phyloP scores from a whole-genome alignment of 192 early-diverging fungal species.

The Pecoramyces ruminantium region DNA sequence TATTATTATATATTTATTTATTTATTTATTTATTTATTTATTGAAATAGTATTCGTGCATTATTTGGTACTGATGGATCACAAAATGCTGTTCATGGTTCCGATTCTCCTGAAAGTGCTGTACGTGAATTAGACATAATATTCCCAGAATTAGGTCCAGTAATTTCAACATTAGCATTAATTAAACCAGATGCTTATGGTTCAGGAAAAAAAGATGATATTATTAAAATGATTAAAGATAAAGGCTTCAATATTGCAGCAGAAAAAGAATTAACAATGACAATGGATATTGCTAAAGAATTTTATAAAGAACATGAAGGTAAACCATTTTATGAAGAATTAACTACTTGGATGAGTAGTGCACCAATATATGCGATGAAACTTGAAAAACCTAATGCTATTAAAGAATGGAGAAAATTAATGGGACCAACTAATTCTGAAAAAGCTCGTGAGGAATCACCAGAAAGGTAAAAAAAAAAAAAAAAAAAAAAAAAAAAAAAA shows the following conservation, averaged over 20 bases:
- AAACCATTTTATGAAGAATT: background rate
- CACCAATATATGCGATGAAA: background rate
- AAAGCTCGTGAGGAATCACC: background rate
- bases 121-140: background rate
- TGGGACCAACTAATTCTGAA: background rate
- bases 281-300: background rate
- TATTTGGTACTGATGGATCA: slow-evolving; percentile 29
- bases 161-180: background rate
- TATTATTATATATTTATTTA: too few species aligned
- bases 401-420: background rate
- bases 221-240: slow-evolving; percentile 18
- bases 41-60: slow-evolving; percentile 20
- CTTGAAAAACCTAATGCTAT: background rate
- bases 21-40: too few species aligned
- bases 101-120: background rate
- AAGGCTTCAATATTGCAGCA: slow-evolving; percentile 19
- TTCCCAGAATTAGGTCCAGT: background rate
- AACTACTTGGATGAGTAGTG: slow-evolving; percentile 1
- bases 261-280: slow-evolving; percentile 25
- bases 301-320: background rate
- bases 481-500: too few species aligned
- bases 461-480: slow-evolving; percentile 2
- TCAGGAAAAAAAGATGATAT: slow-evolving; percentile 5
- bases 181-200: background rate
- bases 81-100: slow-evolving; percentile 31